Evolutionary conservation across 305 asterid species (phyloP), one percentile per base, ranked within the genome.

Genomic region (Fraxinus platypoda): DNA sequence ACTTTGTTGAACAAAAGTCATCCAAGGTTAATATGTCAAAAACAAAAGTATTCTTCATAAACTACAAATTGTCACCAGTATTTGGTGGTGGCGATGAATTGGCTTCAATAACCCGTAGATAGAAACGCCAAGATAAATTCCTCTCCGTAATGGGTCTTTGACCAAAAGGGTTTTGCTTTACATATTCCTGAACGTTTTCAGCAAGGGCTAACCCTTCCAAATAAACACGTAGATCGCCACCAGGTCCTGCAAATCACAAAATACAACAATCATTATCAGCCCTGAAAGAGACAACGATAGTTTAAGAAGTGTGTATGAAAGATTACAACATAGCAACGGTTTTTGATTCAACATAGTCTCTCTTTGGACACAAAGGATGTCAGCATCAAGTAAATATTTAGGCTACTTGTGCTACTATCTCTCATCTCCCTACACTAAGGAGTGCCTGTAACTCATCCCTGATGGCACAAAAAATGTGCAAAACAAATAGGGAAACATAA

Each of bases 151-250:
- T 95, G 75, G 97, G 85, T 81, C 93, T 88, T 84, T 95, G 94
- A 26, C 99, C 99, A 71, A 92, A 91, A 2, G 95, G 97, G 82
- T 95, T 92, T 85, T 90, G 87, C 90, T 89, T 86, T 12, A 95
- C 93, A 31, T 91, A 95, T 77, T 89, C 92, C 84, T 91, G 98
- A 37, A 94, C 94, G 74, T 94, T 88, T 64, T 88, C 95, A 23
- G 98, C 95, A 78, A 33, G 57, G 8, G 97, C 94, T 77, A 95
- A 70, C 43, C 92, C 90, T 85, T 94, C 96, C 81, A 95, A 82
- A 84, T 94, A 95, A 62, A 86, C 78, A 7, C 97, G 97, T 30
- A 95, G 93, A 85, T 91, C 94, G 35, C 99, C 99, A 68, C 87
- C 95, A 28, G 96, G 96, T 82, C 96, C 99, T 94, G 90, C 30